Evolutionary conservation across 2,329 filamentous ascomycete species (phyloP).

Genomic region (Colletotrichum higginsianum): DNA sequence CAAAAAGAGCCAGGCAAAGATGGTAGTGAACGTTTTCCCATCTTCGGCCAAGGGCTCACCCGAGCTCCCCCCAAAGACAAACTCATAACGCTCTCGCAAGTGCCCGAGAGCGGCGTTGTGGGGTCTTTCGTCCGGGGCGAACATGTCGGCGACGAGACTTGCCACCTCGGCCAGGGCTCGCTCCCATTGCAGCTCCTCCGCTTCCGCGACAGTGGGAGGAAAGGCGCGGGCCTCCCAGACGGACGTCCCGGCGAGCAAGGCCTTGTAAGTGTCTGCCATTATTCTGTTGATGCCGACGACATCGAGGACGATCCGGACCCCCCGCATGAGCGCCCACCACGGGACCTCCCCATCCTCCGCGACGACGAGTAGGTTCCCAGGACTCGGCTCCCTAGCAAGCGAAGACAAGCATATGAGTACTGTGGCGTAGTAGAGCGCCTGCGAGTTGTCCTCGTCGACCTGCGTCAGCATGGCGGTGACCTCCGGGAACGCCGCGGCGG

Average conservation of each 20-base stretch:
- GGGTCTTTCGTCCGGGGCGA: background rate
- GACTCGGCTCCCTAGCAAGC: slow-evolving; percentile 36
- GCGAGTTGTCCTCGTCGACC: slow-evolving; percentile 39
- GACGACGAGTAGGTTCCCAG: slow-evolving; percentile 41
- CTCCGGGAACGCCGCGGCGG: slow-evolving; percentile 37
- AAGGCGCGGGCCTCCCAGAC: background rate
- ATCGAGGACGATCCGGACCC: slow-evolving; percentile 40
- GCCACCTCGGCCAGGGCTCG: slow-evolving; percentile 10
- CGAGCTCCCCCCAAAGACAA: slow-evolving; percentile 22
- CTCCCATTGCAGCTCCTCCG: slow-evolving; percentile 28
- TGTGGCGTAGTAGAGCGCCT: slow-evolving; percentile 44
- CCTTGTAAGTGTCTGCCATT: background rate
- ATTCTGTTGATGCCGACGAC: slow-evolving; percentile 17
- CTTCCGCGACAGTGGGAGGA: background rate
- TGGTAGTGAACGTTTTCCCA: slow-evolving; percentile 7
- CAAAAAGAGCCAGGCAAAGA: slow-evolving; percentile 39
- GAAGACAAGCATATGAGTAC: slow-evolving; percentile 43
- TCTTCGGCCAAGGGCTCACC: background rate
- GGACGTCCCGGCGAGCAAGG: slow-evolving; percentile 36
- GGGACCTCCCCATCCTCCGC: slow-evolving; percentile 39
- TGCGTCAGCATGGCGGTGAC: slow-evolving; percentile 41
- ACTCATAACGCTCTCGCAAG: slow-evolving; percentile 16
- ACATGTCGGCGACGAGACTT: background rate
- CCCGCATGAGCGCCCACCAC: slow-evolving; percentile 41
- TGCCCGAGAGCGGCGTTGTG: slow-evolving; percentile 6